Base-by-base conservation (phyloP, 768 basidiomycete genomes). In the Leccinum uliginosum region DNA sequence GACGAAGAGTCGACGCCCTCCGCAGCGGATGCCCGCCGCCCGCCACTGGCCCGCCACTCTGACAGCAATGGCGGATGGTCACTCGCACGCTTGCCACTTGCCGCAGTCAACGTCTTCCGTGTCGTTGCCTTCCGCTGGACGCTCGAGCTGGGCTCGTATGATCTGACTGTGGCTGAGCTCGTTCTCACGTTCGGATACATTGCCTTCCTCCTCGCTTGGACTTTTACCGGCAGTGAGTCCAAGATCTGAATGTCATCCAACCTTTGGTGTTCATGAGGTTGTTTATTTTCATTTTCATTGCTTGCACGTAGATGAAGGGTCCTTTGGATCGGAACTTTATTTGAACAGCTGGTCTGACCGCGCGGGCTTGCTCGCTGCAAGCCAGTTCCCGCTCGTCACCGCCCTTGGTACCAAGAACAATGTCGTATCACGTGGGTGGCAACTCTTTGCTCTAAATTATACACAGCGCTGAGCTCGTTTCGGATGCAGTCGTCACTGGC, bases 331-430 rank as follows among this genome's bases (percentile, higher is more conserved):
- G 1, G 53, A 53, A 8, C 27, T 53, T 4, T 59, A 68, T 30
- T 40, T 66, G 0, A 40, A 4, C 1, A 62, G 43, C 49, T 78
- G 71, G 69, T 61, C 63, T 9, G 62, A 64, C 32, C 71, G 73
- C 19, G 69, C 70, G 5, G 72, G 62, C 1, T 23, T 63, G 2
- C 51, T 77, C 21, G 74, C 74, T 1, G 66, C 69, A 3, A 67
- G 64, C 21, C 78, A 81, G 61, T 60, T 77, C 5, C 75, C 78
- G 3, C 62, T 81, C 4, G 72, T 80, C 54, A 72, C 78, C 0
- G 77, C 71, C 5, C 71, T 82, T 3, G 79, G 77, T 0, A 77
- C 75, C 14, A 82, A 82, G 69, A 78, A 82, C 64, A 82, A 82
- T 46, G 9, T 76, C 29, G 70, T 82, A 23, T 73, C 76, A 7